Evolutionary conservation across 805 yeast genomes (phyloP), one percentile per base, ranked within the genome.

Genomic region (Wickerhamiella slavikovae): DNA sequence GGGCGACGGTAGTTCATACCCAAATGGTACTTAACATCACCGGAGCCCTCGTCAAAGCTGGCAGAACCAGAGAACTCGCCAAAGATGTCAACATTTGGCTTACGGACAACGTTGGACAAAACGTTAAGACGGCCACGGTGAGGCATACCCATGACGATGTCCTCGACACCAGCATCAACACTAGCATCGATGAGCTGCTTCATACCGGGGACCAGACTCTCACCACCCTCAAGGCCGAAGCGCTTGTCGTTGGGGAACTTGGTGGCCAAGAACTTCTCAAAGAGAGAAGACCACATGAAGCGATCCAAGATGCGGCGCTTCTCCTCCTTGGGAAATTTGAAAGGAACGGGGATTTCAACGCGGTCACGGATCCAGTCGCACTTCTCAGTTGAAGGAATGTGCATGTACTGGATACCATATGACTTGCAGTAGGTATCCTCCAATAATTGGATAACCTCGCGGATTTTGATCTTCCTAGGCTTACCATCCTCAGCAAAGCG

Each of bases 1-100:
- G 99, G 99, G 63, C 99, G 77, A 54, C 74, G 79, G 64, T 83
- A 89, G 64, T 89, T 85, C 94, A 89, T 85, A 64, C 99, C 98
- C 59, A 89, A 67, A 57, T 89, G 98, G 65, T 89, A 89, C 60
- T 89, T 89, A 48, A 89, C 98, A 60, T 89, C 99, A 58, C 98
- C 98, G 18, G 94, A 79, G 44, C 96, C 96, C 59, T 83, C 94
- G 55, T 80, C 93, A 44, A 74, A 70, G 45, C 75, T 73, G 46
- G 74, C 68, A 21, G 92, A 73, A 38, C 98, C 98, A 31, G 82
- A 66, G 54, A 89, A 89, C 63, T 89, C 98, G 30, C 91, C 72
- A 57, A 89, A 85, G 51, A 89, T 89, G 29, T 94, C 82, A 62
- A 85, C 96, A 54, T 89, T 83, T 47, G 98, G 96, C 57, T 89